A percentile compares a stretch with the other conserved stretches of the same genome.
phyloP scores from a whole-genome alignment of 2,329 filamentous ascomycete species.

The Fusarium proliferatum region DNA sequence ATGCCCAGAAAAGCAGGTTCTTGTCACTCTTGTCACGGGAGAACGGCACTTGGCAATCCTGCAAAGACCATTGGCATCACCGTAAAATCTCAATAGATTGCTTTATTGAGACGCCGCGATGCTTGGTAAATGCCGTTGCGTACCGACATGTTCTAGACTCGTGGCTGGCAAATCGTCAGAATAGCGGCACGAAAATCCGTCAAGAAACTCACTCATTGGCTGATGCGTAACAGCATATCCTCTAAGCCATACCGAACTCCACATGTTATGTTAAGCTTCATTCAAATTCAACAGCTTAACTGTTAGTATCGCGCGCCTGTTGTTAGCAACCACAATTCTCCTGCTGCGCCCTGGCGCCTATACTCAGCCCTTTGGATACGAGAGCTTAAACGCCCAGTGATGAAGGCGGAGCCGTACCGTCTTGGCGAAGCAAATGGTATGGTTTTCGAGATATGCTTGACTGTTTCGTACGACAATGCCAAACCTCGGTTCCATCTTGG shows the following conservation, averaged over 20 bases:
- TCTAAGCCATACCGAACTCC: not conserved
- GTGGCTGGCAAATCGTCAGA: slow-evolving; percentile 5
- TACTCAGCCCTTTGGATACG: slow-evolving; percentile 1
- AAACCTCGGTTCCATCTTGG: slow-evolving; percentile 10
- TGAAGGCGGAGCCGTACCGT: slow-evolving; percentile 9
- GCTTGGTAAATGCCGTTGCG: slow-evolving; percentile 3
- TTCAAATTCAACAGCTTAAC: not conserved
- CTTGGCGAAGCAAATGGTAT: slow-evolving; percentile 19
- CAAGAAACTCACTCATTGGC: not conserved
- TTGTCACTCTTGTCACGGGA: slow-evolving; percentile 26
- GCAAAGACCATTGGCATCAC: slow-evolving; percentile 22
- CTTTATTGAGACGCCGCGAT: not conserved
- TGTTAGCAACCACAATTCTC: not conserved
- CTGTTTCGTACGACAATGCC: not conserved
- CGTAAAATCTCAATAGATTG: slow-evolving; percentile 1
- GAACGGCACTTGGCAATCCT: slow-evolving; percentile 37
- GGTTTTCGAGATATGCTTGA: not conserved
- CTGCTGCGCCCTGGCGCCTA: not conserved
- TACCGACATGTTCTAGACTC: slow-evolving; percentile 9
- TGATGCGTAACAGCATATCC: not conserved
- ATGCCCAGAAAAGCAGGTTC: slow-evolving; percentile 17
- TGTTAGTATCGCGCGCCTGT: not conserved
- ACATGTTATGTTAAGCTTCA: not conserved
- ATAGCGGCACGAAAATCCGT: not conserved
- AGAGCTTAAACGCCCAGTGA: slow-evolving; percentile 8